Conservation (phyloP, 2,329 filamentous ascomycete genomes). For the Aspergillus phoenicis region DNA sequence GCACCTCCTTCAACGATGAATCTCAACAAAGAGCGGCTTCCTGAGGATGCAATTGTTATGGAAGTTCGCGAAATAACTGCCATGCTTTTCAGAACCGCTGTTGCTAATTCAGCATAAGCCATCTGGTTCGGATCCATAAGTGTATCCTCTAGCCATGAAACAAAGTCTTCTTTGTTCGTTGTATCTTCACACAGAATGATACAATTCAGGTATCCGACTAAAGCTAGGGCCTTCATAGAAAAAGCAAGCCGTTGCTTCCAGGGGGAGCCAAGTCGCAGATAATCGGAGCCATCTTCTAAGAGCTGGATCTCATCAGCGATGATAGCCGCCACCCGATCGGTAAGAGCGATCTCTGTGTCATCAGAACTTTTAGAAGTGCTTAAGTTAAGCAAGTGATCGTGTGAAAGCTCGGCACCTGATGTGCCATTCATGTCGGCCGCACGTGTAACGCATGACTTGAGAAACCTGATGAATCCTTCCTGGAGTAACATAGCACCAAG, state of each 20-base stretch:
- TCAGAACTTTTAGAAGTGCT: constrained; percentile 48
- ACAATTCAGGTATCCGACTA: constrained; percentile 85
- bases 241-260: constrained; percentile 87
- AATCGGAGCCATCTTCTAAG: constrained; percentile 87
- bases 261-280: constrained; percentile 78
- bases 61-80: constrained; percentile 78
- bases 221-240: constrained; percentile 77
- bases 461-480: constrained; percentile 81
- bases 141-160: constrained; percentile 83
- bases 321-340: constrained; percentile 67
- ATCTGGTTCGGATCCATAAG: constrained; percentile 80
- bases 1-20: constrained; percentile 82
- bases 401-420: constrained; percentile 67
- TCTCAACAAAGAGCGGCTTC: constrained; percentile 77
- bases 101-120: constrained; percentile 74
- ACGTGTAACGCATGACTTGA: constrained; percentile 76
- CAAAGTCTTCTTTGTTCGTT: constrained; percentile 75
- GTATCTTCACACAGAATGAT: constrained; percentile 77
- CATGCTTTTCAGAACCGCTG: constrained; percentile 77
- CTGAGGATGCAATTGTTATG: constrained; percentile 69
- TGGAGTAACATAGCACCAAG: constrained; percentile 90
- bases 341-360: constrained; percentile 44
- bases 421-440: constrained; percentile 65
- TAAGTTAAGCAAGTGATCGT: constrained; percentile 67
- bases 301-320: constrained; percentile 81